phyloP scores from a whole-genome alignment of 352 stramenopile species.

The Globisporangium radiosum region DNA sequence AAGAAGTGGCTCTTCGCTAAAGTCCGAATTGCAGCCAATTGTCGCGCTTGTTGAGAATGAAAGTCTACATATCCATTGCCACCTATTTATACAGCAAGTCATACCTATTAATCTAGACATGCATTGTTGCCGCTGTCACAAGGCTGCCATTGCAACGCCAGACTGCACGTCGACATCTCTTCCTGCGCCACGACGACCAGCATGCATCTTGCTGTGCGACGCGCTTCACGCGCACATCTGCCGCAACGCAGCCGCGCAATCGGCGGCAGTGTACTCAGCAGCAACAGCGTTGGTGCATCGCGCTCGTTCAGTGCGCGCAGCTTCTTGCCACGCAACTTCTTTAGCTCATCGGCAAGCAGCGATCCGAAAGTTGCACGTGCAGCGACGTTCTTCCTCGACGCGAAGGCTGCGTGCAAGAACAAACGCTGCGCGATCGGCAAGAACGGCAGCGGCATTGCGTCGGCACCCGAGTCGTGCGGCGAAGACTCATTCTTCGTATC shows the following conservation, averaged over 20 bases:
- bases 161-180: neutral
- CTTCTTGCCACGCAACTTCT: constrained; percentile 11
- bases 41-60: neutral
- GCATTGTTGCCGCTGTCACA: neutral
- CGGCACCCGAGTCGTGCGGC: constrained; percentile 46
- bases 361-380: constrained; percentile 15
- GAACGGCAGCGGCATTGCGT: constrained; percentile 35
- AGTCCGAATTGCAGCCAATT: constrained; percentile 9
- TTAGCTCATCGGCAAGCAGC: constrained; percentile 5
- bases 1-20: constrained; percentile 6
- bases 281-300: constrained; percentile 8
- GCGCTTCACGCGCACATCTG: constrained; percentile 2
- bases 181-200: neutral
- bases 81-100: neutral
- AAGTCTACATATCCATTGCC: neutral
- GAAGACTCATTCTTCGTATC: constrained; percentile 78
- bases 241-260: neutral
- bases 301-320: constrained; percentile 14
- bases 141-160: neutral
- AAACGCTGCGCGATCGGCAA: constrained; percentile 55
- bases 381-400: constrained; percentile 60
- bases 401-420: constrained; percentile 61
- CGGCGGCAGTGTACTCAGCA: constrained; percentile 6
- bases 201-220: constrained; percentile 18
- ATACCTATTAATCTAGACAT: neutral